Conservation (phyloP, 495 filamentous ascomycete genomes). For the Pyronema domesticum region DNA sequence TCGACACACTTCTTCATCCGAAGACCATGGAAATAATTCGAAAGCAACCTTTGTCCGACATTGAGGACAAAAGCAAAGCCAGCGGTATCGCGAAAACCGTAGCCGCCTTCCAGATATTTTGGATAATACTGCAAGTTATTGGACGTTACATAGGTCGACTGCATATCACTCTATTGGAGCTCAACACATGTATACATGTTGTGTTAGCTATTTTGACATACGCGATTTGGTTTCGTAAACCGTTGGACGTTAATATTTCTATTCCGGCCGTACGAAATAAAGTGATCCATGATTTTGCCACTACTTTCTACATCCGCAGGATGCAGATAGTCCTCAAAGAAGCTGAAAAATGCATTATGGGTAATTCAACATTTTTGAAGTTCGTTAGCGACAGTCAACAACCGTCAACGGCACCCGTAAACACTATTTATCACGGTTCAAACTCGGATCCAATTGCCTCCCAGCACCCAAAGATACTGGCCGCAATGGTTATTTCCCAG, state of each 20-base stretch:
- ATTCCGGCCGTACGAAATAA: background rate
- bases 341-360: background rate
- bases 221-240: constrained; percentile 2
- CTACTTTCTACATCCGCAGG: too few relatives aligned
- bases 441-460: too few relatives aligned
- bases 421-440: too few relatives aligned
- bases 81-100: background rate
- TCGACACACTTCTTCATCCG: background rate
- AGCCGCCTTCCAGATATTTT: background rate
- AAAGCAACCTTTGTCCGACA: background rate
- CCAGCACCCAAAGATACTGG: too few relatives aligned
- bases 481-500: too few relatives aligned
- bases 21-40: background rate
- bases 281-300: background rate
- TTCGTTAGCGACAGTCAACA: too few relatives aligned
- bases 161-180: background rate
- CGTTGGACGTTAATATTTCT: background rate
- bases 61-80: constrained; percentile 4
- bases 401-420: too few relatives aligned
- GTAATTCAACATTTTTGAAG: too few relatives aligned
- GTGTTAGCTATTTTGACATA: background rate
- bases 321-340: too few relatives aligned
- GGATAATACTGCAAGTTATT: background rate
- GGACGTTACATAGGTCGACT: background rate
- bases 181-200: constrained; percentile 3